Base-by-base conservation (phyloP, 192 early-diverging fungal genomes). In the Backusella liffmaniae region DNA sequence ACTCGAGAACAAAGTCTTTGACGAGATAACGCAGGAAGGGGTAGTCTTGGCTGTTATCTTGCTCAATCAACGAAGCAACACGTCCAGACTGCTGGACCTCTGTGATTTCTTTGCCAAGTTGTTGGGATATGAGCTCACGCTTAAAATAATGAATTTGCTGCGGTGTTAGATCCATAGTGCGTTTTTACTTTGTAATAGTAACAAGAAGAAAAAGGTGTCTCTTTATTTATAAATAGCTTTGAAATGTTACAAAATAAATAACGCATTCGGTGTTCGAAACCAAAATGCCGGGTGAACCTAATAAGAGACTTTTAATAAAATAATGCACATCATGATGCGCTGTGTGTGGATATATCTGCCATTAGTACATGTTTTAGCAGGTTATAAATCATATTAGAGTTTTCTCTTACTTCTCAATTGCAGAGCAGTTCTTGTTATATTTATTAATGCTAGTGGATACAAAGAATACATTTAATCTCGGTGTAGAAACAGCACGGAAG, bases 101-200 rank as follows among this genome's bases (percentile, higher is more conserved):
- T 13, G 80, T 74, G 9, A 86, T 44, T 44, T 90, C 88, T 32
- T 74, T 77, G 4, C 83, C 67, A 15, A 90, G 79, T 70, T 88
- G 83, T 9, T 74, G 56, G 1, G 85, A 75, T 15, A 90, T 75
- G 30, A 90, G 78, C 34, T 86, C 86, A 46, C 83, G 79, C 35
- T 90, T 90, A 42, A 90, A 78, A 53, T 90, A 90, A 67, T 90
- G 88, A 77, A 81, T 66, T 90, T 79, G 59, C 77, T 78, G 7
- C n/a, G 83, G 73, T 5, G n/a, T 46, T 18, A 71, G 30, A 2
- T 71, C 26, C 70, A 71, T 70, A 4, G 1, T 37, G 26, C 0
- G 37, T 29, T 35, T 70, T 62, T 62, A 13, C 26, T 10, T 29
- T 49, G 1, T n/a, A n/a, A n/a, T 6, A 49, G 6, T 18, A 49